phyloP scores from a whole-genome alignment of 1,284 basidiomycete species.

The Cerrena zonata region DNA sequence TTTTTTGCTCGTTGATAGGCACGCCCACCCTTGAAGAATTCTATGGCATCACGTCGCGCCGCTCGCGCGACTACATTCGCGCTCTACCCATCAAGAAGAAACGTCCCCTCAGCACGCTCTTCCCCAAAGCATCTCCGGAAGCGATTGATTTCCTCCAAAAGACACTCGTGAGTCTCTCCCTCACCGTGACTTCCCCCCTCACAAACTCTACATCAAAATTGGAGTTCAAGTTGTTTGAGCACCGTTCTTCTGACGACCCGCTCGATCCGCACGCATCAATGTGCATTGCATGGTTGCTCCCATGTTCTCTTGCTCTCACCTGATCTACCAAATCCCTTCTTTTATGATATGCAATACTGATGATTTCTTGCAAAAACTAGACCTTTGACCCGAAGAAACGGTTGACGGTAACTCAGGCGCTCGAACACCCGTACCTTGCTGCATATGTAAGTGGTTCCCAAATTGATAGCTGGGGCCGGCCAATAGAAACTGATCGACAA shows the following conservation, averaged over 20 bases:
- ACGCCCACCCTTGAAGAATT: conserved; percentile 85
- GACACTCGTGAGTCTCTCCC: conserved; percentile 58
- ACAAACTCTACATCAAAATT: too few species aligned
- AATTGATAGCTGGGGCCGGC: neutral
- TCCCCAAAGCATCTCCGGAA: conserved; percentile 65
- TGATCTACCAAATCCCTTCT: neutral
- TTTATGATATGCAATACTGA: neutral
- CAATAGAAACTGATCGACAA: neutral
- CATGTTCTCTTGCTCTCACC: neutral
- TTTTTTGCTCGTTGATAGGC: conserved; percentile 28
- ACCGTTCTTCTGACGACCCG: neutral
- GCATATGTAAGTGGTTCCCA: conserved; percentile 48
- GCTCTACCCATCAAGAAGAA: conserved; percentile 68
- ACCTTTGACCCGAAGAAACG: conserved; percentile 86
- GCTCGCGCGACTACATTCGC: conserved; percentile 82
- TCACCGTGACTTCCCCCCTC: neutral
- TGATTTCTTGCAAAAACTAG: conserved; percentile 22
- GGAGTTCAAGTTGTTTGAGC: too few species aligned
- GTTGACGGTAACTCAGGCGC: conserved; percentile 78
- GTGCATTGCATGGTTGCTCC: neutral
- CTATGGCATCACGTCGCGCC: conserved; percentile 76
- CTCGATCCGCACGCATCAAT: neutral
- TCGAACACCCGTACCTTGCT: conserved; percentile 70
- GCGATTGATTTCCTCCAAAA: conserved; percentile 81
- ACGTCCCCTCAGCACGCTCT: conserved; percentile 53